Conservation (phyloP, 1,139 yeast genomes). For the Yamadazyma siamensis region DNA sequence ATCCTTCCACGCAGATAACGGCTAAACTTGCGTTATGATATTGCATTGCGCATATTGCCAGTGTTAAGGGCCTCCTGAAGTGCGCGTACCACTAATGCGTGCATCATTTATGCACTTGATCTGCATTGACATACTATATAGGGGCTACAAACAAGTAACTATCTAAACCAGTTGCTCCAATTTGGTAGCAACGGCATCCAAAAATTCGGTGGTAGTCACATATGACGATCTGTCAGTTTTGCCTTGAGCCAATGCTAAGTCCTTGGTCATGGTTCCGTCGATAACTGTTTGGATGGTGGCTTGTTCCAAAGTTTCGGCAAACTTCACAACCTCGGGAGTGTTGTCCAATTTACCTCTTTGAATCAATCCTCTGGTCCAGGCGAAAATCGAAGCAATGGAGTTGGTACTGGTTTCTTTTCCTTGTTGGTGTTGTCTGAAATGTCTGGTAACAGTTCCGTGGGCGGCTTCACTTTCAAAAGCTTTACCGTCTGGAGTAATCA, state of each 20-base stretch:
- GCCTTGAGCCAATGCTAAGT: constrained; percentile 84
- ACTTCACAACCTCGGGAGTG: constrained; percentile 78
- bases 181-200: constrained; percentile 60
- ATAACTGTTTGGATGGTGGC: constrained; percentile 85
- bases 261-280: constrained; percentile 94
- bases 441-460: constrained; percentile 97
- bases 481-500: constrained; percentile 92
- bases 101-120: too few relatives aligned
- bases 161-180: constrained; percentile 4
- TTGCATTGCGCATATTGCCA: not conserved
- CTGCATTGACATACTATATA: too few relatives aligned
- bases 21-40: constrained; percentile 1
- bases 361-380: constrained; percentile 91
- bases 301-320: constrained; percentile 73
- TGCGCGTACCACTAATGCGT: too few relatives aligned
- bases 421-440: constrained; percentile 89
- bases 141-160: too few relatives aligned
- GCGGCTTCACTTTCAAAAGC: constrained; percentile 97
- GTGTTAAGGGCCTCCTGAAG: too few relatives aligned
- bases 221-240: constrained; percentile 75
- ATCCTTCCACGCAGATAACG: constrained; percentile 2
- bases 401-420: constrained; percentile 98
- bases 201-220: constrained; percentile 88
- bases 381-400: constrained; percentile 96
- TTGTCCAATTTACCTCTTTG: constrained; percentile 88